Evolutionary conservation across 495 filamentous ascomycete genomes (phyloP).

Genomic region (Daldinia decipiens): DNA sequence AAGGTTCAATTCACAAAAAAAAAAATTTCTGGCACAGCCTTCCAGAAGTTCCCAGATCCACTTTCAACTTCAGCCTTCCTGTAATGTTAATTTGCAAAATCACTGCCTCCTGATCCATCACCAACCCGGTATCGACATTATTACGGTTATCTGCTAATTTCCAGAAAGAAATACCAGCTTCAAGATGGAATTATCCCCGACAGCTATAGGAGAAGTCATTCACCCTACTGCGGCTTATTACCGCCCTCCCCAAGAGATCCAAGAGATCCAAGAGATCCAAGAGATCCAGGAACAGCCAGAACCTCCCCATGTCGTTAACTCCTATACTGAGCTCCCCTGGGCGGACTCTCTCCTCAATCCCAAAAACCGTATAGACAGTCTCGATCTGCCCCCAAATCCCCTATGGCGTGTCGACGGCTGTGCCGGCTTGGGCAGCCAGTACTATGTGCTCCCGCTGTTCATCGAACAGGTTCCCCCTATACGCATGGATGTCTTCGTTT

Average conservation of each 20-base stretch:
- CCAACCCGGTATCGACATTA: slow-evolving; percentile 10
- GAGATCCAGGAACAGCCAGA: slow-evolving; percentile 20
- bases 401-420: slow-evolving; percentile 62
- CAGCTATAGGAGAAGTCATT: slow-evolving; percentile 57
- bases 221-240: slow-evolving; percentile 62
- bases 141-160: slow-evolving; percentile 3
- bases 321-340: slow-evolving; percentile 45
- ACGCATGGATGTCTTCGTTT: slow-evolving; percentile 62
- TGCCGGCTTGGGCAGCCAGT: slow-evolving; percentile 60
- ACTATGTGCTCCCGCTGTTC: slow-evolving; percentile 58
- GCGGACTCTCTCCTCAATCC: slow-evolving; percentile 57
- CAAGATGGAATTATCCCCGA: slow-evolving; percentile 56
- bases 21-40: not conserved
- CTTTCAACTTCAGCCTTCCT: slow-evolving; percentile 4
- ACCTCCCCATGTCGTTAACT: not conserved
- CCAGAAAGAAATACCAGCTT: slow-evolving; percentile 9
- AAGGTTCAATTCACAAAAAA: not conserved
- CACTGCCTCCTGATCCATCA: slow-evolving; percentile 6
- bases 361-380: slow-evolving; percentile 63
- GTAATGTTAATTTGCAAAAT: not conserved
- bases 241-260: slow-evolving; percentile 13
- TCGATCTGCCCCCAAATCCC: slow-evolving; percentile 52
- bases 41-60: slow-evolving; percentile 1
- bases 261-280: slow-evolving; percentile 25
- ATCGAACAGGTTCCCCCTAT: slow-evolving; percentile 53